Percentiles rank a stretch among this genome's conserved stretches.
These are phyloP conservation scores for Musa schizocarpa DNA, from an alignment of 176 grass and related monocot genomes.

Conservation along the genomic window DNA sequence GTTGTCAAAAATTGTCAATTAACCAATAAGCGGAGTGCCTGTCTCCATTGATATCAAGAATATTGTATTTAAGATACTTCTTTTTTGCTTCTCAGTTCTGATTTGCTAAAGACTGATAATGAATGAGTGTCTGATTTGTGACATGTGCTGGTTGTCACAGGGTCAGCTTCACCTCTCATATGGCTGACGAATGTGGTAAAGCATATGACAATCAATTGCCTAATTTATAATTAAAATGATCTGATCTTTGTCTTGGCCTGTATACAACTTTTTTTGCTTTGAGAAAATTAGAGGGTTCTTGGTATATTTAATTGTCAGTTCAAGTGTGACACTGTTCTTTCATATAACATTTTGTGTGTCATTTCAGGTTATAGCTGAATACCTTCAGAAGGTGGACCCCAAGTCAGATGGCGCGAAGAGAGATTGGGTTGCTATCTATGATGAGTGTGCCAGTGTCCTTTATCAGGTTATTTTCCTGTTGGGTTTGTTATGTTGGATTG, in stretches of 20 bases:
- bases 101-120: no score
- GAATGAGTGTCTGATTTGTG: no score
- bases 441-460: conserved; percentile 86
- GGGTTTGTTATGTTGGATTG: neutral
- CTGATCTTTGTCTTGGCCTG: neutral
- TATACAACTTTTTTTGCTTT: neutral
- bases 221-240: no score
- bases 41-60: no score
- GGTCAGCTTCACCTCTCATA: no score
- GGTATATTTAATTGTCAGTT: neutral
- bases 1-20: no score
- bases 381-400: conserved; percentile 95
- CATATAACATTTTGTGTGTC: neutral
- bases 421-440: conserved; percentile 99
- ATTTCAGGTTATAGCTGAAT: conserved; percentile 89
- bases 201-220: no score
- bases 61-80: no score
- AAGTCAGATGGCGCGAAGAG: conserved; percentile 98
- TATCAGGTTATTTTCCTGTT: conserved; percentile 55
- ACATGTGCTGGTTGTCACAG: no score
- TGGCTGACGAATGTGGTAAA: no score
- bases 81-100: no score
- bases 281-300: neutral
- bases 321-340: neutral
- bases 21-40: no score